Base-by-base conservation (phyloP, 1,139 yeast genomes). In the Candida neerlandica region DNA sequence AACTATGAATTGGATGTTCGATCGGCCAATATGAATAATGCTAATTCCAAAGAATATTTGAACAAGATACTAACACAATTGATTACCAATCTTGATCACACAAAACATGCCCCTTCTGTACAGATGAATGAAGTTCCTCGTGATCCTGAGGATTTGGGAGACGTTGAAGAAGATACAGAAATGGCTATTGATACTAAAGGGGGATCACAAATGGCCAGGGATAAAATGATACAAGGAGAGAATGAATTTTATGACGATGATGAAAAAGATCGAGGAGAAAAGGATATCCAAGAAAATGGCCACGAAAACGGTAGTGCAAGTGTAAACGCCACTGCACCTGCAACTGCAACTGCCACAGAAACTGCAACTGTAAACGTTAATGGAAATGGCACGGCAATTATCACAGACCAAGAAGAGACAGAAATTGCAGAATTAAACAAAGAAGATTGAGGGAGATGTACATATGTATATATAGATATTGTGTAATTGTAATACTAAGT, bases 21-120 rank as follows among this genome's bases (percentile, higher is more conserved):
- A 56, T 96, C 97, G 10, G 87, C 96, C 16, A 94, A 94, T 67
- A 94, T 94, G 98, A 89, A 89, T 72, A 94, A 94, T 70, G 97
- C 97, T 47, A 94, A 94, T 70, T 84, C 94, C 26, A 92, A 96
- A 19, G 98, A 94, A 66, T 94, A 91, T 65, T 77, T 94, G 59
- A 91, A 90, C 67, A 88, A 90, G 67, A 85, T 94, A 45, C 73
- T 91, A 61, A 81, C 89, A 12, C 89, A 86, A 61, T 88, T 94
- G 49, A 78, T 87, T 49, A 73, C 82, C 49, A 92, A 89, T 69
- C 75, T 94, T 61, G 96, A 90, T 59, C 82, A 89, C 61, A 90
- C 98, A 19, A 86, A 89, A 67, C 92, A 87, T 69, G 97, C 98
- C 0, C 99, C 99, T 10, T 88, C 96, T 51, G 97, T 94, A 29